phyloP scores from a whole-genome alignment of 2,329 filamentous ascomycete genomes.

The Pestalotiopsis sp. region DNA sequence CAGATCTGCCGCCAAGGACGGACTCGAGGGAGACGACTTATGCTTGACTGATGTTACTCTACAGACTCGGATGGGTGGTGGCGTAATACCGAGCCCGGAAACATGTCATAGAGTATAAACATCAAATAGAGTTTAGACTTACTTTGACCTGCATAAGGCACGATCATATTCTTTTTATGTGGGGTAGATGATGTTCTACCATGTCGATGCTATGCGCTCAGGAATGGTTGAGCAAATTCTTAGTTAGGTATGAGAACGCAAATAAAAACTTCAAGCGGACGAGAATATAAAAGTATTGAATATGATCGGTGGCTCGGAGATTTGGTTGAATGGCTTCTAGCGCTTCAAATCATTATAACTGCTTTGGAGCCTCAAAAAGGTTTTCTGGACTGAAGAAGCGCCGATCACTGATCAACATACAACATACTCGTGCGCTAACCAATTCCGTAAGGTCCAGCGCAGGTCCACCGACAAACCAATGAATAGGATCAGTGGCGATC shows the following conservation, averaged over 20 bases:
- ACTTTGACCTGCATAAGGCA: not conserved
- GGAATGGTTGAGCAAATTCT: not conserved
- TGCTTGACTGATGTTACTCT: not conserved
- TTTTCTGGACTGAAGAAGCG: not conserved
- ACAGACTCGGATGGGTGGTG: not conserved
- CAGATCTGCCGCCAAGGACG: not conserved
- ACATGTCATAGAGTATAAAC: not conserved
- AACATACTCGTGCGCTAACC: conserved; percentile 1
- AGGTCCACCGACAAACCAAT: too few species aligned
- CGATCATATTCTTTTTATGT: not conserved
- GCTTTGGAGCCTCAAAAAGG: not conserved
- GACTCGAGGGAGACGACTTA: not conserved
- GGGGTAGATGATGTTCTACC: not conserved
- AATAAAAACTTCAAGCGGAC: too few species aligned
- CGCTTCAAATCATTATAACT: too few species aligned
- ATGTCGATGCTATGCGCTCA: not conserved
- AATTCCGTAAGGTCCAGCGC: not conserved
- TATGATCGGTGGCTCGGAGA: too few species aligned
- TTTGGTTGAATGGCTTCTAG: too few species aligned
- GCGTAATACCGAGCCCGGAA: not conserved
- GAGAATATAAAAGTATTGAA: too few species aligned
- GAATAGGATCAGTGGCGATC: not conserved
- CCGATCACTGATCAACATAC: not conserved
- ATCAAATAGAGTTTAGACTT: not conserved
- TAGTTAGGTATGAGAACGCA: not conserved